phyloP scores from a whole-genome alignment of 164 flowering plant genomes.

The Piper betle region DNA sequence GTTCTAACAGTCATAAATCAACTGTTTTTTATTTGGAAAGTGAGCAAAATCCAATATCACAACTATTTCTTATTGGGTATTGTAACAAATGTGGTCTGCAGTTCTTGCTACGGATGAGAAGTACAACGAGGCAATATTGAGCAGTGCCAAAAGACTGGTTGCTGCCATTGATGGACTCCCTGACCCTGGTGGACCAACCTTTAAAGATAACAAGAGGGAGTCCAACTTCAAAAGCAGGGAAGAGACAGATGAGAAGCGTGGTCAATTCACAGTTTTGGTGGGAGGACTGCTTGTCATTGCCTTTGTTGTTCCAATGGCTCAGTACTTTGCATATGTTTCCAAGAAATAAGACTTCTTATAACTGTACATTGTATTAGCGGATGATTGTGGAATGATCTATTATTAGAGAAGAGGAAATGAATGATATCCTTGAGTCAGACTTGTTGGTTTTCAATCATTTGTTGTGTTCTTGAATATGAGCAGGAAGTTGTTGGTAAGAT shows the following conservation, averaged over 20 bases:
- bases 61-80: no score
- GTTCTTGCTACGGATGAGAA: slow-evolving; percentile 95
- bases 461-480: no score
- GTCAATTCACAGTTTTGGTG: slow-evolving; percentile 90
- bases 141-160: slow-evolving; percentile 77
- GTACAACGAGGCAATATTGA: slow-evolving; percentile 79
- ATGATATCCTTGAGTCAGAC: no score
- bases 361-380: no score
- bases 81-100: no score
- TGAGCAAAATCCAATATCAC: no score
- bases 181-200: slow-evolving; percentile 79
- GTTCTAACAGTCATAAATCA: no score
- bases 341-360: slow-evolving; percentile 8
- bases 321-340: slow-evolving; percentile 93
- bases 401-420: no score
- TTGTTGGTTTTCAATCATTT: no score
- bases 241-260: slow-evolving; percentile 95
- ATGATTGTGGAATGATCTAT: no score
- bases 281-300: slow-evolving; percentile 95
- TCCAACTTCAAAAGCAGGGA: slow-evolving; percentile 86
- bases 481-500: no score
- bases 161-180: slow-evolving; percentile 97
- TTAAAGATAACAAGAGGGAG: slow-evolving; percentile 78
- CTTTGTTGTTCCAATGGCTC: slow-evolving; percentile 98
- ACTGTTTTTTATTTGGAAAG: no score